Evolutionary conservation across 2,329 filamentous ascomycete genomes (phyloP).

Genomic region (Ramularia collo-cygni): DNA sequence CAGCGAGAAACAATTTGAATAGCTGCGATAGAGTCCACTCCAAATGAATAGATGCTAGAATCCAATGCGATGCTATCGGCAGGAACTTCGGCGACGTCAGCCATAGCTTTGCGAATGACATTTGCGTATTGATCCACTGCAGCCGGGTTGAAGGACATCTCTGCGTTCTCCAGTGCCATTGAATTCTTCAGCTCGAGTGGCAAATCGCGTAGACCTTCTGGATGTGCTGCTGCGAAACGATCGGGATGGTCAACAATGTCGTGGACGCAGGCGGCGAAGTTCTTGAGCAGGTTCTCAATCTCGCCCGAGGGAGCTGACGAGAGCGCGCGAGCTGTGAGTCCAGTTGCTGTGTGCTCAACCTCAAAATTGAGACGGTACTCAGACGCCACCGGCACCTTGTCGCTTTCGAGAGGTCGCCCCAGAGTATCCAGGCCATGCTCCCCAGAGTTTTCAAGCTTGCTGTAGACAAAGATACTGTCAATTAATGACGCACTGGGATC

Average conservation of each 20-base stretch:
- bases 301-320: conserved; percentile 5
- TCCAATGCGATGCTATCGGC: conserved; percentile 8
- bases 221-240: conserved; percentile 9
- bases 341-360: conserved; percentile 9
- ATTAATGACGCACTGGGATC: conserved; percentile 6
- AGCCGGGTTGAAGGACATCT: conserved; percentile 1
- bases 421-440: conserved; percentile 3
- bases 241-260: conserved; percentile 9
- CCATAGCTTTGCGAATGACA: conserved; percentile 10
- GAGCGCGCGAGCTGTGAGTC: conserved; percentile 7
- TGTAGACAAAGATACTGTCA: conserved; percentile 12
- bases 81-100: conserved; percentile 10
- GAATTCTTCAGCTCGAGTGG: background rate
- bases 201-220: conserved; percentile 7
- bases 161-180: background rate
- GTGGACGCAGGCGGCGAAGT: conserved; percentile 6
- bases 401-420: conserved; percentile 8
- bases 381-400: conserved; percentile 11
- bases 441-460: conserved; percentile 3
- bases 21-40: conserved; percentile 13
- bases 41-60: conserved; percentile 12
- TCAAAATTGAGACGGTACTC: conserved; percentile 13
- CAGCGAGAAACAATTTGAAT: conserved; percentile 12
- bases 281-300: conserved; percentile 6
- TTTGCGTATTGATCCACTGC: conserved; percentile 6